Conservation (phyloP, 2,329 filamentous ascomycete genomes). For the Xylaria sp. region DNA sequence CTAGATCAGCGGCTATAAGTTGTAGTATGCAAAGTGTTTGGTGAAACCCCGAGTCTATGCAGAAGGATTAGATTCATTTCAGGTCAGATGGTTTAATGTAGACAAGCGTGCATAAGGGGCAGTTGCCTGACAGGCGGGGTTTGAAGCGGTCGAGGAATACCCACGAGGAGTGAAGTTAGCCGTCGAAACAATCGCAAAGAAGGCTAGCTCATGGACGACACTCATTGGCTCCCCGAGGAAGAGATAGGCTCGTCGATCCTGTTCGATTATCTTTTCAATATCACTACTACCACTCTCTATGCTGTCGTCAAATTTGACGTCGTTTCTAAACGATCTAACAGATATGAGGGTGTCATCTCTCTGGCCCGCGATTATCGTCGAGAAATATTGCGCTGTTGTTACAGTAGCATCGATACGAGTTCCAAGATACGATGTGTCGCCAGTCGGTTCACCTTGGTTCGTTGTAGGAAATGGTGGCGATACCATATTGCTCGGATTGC, state of each 20-base stretch:
- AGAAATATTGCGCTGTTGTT: neutral
- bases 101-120: neutral
- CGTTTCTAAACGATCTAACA: constrained; percentile 9
- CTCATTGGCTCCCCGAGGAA: constrained; percentile 48
- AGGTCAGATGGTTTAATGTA: neutral
- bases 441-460: constrained; percentile 9
- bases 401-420: neutral
- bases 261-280: constrained; percentile 37
- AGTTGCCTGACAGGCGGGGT: neutral
- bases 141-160: constrained; percentile 22
- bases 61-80: constrained; percentile 23
- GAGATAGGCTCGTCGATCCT: constrained; percentile 41
- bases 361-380: neutral
- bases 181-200: constrained; percentile 47
- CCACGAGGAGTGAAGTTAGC: constrained; percentile 49
- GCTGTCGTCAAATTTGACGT: constrained; percentile 29
- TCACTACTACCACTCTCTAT: constrained; percentile 41
- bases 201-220: constrained; percentile 44
- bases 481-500: constrained; percentile 14
- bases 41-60: constrained; percentile 47
- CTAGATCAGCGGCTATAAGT: constrained; percentile 58
- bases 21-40: constrained; percentile 52
- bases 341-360: constrained; percentile 6
- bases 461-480: constrained; percentile 6
- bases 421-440: neutral